Evolutionary conservation across 23 red algal species (phyloP).

Genomic region (Chondrus crispus): DNA sequence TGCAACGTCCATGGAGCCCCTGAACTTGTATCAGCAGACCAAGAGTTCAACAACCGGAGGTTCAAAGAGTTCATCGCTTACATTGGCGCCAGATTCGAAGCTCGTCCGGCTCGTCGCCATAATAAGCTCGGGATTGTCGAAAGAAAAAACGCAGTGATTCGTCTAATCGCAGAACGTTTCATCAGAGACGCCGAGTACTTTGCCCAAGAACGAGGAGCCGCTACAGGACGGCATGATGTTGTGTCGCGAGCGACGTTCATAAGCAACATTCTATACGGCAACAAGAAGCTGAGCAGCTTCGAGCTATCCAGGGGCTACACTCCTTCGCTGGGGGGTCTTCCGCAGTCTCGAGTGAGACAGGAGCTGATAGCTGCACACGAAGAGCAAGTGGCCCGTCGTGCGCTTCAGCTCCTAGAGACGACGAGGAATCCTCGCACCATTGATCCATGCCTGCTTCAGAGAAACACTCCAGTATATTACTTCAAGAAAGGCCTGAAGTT

Average conservation of each 20-base stretch:
- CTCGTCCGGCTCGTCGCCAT: neutral
- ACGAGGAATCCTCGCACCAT: neutral
- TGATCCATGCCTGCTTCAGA: neutral
- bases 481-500: neutral
- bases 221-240: neutral
- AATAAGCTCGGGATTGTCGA: constrained; percentile 38
- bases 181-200: constrained; percentile 6
- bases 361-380: constrained; percentile 1
- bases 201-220: neutral
- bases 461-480: neutral
- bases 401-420: neutral
- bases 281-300: constrained; percentile 18
- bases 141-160: neutral
- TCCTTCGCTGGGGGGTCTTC: neutral
- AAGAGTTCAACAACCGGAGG: neutral
- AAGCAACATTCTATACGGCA: constrained; percentile 36
- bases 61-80: neutral
- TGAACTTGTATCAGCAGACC: neutral
- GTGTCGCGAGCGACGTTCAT: constrained; percentile 17
- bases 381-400: neutral
- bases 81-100: neutral
- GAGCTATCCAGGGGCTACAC: constrained; percentile 25
- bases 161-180: neutral
- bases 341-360: neutral
- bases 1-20: neutral